These are phyloP conservation scores for Erodium moschatum DNA, from an alignment of 441 rosid genomes.

Conservation along the genomic window DNA sequence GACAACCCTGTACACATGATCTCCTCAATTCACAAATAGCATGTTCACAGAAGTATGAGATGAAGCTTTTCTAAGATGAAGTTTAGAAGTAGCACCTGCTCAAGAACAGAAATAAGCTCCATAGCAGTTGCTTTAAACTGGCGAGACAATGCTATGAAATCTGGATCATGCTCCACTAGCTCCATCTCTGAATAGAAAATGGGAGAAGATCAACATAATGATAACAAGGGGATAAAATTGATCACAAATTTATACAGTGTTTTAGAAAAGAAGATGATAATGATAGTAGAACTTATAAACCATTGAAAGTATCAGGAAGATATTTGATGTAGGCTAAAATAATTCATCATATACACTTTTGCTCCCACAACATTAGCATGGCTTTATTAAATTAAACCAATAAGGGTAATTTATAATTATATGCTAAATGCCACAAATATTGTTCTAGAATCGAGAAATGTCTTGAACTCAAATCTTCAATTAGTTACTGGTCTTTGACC, in stretches of 20 bases:
- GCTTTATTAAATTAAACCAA: background rate
- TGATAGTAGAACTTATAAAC: background rate
- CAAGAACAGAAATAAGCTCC: conserved; percentile 90
- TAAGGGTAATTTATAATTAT: background rate
- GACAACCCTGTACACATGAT: conserved; percentile 3
- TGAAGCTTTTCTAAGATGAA: background rate
- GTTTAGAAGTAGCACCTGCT: conserved; percentile 49
- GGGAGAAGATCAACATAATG: conserved; percentile 23
- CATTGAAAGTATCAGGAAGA: background rate
- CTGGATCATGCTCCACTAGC: conserved; percentile 86
- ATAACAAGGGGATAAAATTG: conserved; percentile 13
- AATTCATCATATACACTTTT: background rate
- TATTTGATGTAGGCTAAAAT: background rate
- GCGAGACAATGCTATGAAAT: conserved; percentile 66
- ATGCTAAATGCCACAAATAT: background rate
- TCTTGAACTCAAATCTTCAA: background rate
- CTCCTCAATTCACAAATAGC: background rate
- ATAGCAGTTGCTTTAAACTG: conserved; percentile 87
- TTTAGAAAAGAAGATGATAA: too few relatives aligned
- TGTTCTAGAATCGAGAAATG: background rate
- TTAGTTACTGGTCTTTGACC: background rate
- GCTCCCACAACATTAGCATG: background rate
- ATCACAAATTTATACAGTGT: conserved; percentile 8
- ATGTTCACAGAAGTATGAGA: background rate
- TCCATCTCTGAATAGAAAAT: conserved; percentile 59